Evolutionary conservation across 306 rosid species (phyloP).

Genomic region (Parietaria judaica): DNA sequence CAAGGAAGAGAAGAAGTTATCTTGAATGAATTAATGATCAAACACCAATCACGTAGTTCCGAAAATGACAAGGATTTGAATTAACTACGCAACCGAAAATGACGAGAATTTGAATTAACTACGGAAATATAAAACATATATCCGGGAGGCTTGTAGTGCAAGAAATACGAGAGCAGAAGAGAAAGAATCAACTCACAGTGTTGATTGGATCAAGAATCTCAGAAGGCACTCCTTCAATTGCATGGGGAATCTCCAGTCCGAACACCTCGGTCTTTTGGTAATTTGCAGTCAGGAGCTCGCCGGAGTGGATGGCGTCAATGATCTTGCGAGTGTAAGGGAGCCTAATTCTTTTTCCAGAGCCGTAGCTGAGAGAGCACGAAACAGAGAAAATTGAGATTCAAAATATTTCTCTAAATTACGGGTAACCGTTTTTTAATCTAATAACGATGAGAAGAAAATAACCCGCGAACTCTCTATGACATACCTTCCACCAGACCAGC

Average conservation of each 20-base stretch:
- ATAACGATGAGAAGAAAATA: neutral
- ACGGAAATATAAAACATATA: too few relatives aligned
- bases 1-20: neutral
- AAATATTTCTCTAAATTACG: neutral
- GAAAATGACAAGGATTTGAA: too few relatives aligned
- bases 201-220: constrained; percentile 66
- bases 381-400: neutral
- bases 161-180: neutral
- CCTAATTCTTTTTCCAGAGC: constrained; percentile 59
- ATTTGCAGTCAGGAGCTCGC: constrained; percentile 45
- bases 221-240: constrained; percentile 68
- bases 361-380: constrained; percentile 40
- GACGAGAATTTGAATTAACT: too few relatives aligned
- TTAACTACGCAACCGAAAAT: too few relatives aligned
- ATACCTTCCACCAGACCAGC: constrained; percentile 89
- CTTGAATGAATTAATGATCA: too few relatives aligned
- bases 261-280: constrained; percentile 55
- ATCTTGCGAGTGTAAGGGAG: constrained; percentile 67
- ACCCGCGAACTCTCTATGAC: neutral
- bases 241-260: constrained; percentile 68
- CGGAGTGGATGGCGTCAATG: constrained; percentile 77
- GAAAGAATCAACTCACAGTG: constrained; percentile 39
- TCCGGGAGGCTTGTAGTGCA: too few relatives aligned
- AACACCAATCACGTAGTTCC: too few relatives aligned
- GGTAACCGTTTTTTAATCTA: neutral